Evolutionary conservation across 805 yeast species (phyloP).

Genomic region (Kluyveromyces aestuarii): DNA sequence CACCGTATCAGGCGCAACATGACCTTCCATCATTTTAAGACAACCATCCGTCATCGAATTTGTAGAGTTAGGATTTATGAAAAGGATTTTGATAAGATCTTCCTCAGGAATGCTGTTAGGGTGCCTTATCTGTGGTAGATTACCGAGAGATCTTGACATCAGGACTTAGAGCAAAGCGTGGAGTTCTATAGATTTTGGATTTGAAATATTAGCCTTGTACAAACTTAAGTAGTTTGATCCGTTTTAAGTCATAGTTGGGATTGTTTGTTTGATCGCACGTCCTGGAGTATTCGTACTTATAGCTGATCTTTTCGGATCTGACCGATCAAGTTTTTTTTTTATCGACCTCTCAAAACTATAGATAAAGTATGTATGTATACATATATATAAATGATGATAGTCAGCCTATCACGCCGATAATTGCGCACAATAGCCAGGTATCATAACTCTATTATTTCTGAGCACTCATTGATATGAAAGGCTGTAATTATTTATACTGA

Average conservation of each 20-base stretch:
- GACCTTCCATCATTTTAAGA: slow-evolving; percentile 21
- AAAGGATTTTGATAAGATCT: slow-evolving; percentile 13
- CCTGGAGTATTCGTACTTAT: background rate
- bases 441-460: too few species aligned
- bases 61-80: slow-evolving; percentile 28
- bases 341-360: background rate
- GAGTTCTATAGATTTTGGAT: too few species aligned
- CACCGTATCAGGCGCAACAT: slow-evolving; percentile 23
- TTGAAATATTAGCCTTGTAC: background rate
- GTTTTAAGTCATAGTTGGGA: too few species aligned
- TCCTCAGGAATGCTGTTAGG: background rate
- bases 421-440: too few species aligned
- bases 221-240: background rate
- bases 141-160: background rate
- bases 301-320: background rate
- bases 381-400: too few species aligned
- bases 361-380: background rate
- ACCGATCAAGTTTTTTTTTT: background rate
- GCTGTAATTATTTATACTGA: too few species aligned
- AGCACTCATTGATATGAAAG: too few species aligned
- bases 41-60: slow-evolving; percentile 25
- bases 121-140: background rate
- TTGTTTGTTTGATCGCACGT: too few species aligned
- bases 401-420: too few species aligned
- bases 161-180: background rate